Evolutionary conservation across 805 yeast species (phyloP), one percentile per base, ranked within the genome.

Genomic region (Yamadazyma phyllophila): DNA sequence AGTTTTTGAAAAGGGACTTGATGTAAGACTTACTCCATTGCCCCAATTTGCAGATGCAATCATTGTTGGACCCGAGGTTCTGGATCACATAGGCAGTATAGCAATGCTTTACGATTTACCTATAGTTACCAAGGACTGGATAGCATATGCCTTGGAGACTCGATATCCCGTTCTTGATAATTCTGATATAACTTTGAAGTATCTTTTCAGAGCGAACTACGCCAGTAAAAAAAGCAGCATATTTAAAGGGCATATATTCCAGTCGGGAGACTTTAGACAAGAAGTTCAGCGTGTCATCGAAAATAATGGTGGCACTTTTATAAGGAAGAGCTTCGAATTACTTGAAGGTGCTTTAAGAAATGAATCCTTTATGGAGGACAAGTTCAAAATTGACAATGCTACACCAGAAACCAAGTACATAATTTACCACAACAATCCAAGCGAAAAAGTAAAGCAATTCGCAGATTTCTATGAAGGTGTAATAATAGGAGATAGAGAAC

Each of bases 121-220:
- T 4, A 32, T 46, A 33, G 34, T 42, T 26, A 41, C 49, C 24
- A n/a, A 32, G 12, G 45, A 41, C 26, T 46, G 49, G 49, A 12
- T 46, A n/a, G n/a, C 15, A 12, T 37, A 26, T 20, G 26, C 31
- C 14, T 2, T 14, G 15, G 15, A n/a, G 5, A 17, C 45, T 3
- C 26, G 30, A 15, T 14, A 26, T 13, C 15, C 36, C 15, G 16
- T 41, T 11, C 34, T 41, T 16, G 42, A 41, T 16, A 17, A 27
- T 7, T 27, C 45, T 13, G 45, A 42, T 14, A 37, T 46, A 3
- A 38, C 45, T 10, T 6, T 20, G 31, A 40, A 36, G 14, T 46
- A 37, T 27, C 31, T 46, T 2, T 41, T 41, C 26, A 13, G 43
- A 34, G 43, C 37, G 2, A 37, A 33, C 16, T 34, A 16, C 27